phyloP scores from a whole-genome alignment of 1,284 basidiomycete species.

The Veloboletus limbatus region DNA sequence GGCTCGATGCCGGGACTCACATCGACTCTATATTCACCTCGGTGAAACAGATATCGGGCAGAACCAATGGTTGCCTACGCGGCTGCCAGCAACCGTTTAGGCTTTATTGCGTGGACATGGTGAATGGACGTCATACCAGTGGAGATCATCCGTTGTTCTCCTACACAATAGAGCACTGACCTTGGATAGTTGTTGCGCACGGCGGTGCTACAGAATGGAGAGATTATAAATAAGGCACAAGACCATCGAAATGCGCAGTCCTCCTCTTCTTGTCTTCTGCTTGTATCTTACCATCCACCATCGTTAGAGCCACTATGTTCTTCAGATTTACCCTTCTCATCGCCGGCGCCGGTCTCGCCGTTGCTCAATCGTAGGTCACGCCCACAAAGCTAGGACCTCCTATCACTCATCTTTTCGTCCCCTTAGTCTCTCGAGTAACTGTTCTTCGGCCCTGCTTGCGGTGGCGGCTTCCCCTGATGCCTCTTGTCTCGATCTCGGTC shows the following conservation, averaged over 20 bases:
- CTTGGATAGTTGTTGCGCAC: neutral
- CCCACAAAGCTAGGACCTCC: neutral
- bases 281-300: neutral
- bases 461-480: conserved; percentile 47
- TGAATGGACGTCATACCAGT: conserved; percentile 6
- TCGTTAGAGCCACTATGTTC: conserved; percentile 19
- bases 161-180: no score
- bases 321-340: conserved; percentile 34
- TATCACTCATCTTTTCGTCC: conserved; percentile 9
- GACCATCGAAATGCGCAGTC: conserved; percentile 13
- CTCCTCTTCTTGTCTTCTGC: neutral
- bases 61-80: no score
- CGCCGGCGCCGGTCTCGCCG: conserved; percentile 40
- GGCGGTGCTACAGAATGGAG: neutral
- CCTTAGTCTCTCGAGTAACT: conserved; percentile 23
- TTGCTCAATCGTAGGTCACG: conserved; percentile 44
- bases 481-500: conserved; percentile 51
- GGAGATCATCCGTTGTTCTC: no score
- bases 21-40: neutral
- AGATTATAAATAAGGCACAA: conserved; percentile 17
- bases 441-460: conserved; percentile 35
- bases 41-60: no score
- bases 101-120: no score
- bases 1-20: neutral
- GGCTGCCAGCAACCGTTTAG: no score